Base-by-base conservation (phyloP, 2,329 filamentous ascomycete species). In the Claviceps pazoutovae region DNA sequence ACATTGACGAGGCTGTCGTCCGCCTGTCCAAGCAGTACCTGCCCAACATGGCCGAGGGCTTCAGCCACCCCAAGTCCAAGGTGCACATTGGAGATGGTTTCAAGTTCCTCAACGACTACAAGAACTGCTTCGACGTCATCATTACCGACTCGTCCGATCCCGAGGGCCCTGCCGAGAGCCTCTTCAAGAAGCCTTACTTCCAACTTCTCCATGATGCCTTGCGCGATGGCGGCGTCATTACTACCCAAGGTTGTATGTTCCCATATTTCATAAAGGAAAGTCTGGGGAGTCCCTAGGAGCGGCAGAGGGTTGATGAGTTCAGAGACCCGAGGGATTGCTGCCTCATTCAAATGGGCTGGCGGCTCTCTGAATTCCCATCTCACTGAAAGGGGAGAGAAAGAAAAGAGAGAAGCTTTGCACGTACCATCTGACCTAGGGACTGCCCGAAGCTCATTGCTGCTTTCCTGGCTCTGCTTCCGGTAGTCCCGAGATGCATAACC, bases 201-300 rank as follows among this genome's bases (percentile, higher is more conserved):
- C 79, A 96, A 79, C 83, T 98, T 61, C 80, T 98, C 56, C 78
- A 85, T 70, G 86, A 84, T 65, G 93, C 93, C 63, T 83, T 97
- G 62, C 83, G 87, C 60, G 88, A 95, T 65, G 91, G 90, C 73
- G 93, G 93, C 76, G 89, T 98, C 67, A 97, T 98, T 74, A 91
- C 89, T 73, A 98, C 93, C 68, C 93, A 98, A 96, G 93, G 93
- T 98, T 95, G 88, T 95, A 89, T 80, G 88, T 88, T 78, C 82
- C 84, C 83, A 79, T 81, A 76, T 79, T 68, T 70, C 62, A 67
- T 64, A 59, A 34, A 56, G 64, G 65, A 66, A 65, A 67, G 68
- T 66, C 56, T 13, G 60, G 60, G 64, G 60, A 53, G 62, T 66
- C 65, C 60, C 62, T 62, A 61, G 64, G 64, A 62, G 58, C 58